Evolutionary conservation across 805 yeast genomes (phyloP), one percentile per base, ranked within the genome.

Genomic region (Barnettozyma pratensis): DNA sequence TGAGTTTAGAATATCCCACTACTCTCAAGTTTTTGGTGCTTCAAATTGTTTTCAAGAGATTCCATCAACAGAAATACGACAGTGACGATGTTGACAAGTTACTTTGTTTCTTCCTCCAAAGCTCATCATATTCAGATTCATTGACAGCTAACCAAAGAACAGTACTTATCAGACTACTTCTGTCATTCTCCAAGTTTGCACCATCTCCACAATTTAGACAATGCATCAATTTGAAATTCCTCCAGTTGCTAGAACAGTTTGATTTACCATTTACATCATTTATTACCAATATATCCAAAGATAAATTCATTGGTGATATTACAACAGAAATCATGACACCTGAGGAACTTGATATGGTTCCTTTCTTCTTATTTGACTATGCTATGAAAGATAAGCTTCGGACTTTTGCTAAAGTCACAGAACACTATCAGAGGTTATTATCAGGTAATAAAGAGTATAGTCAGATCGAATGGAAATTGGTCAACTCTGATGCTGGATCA

Each of bases 151-250:
- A 40, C 6, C 64, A 60, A 43, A 52, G 31, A 30, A 11, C 4
- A 1, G 51, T 56, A 12, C 39, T 57, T 4, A 28, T 52, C 8
- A 58, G 56, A 42, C 39, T 59, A 10, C 43, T 53, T 1, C 48
- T 61, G 14, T 54, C 64, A 4, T 41, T 60, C 27, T 43, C 57
- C 1, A 52, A 51, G 25, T 43, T 46, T 27, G 43, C 60, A 4
- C 56, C 58, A 7, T 41, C 53, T 6, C 36, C 30, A 1, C 53
- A 49, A 14, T 61, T 57, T 45, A 58, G 46, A 31, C 47, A 35
- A n/a, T 58, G 59, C 39, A 44, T 54, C 45, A 51, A 54, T 14
- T 39, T 61, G 38, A 58, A 59, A 37, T 60, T 60, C 29, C 37
- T 61, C 1, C 50, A 53, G 8, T 50, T 51, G 12, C 29, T 60